A percentile compares a stretch with the other conserved stretches of the same genome.
Conservation (phyloP, 768 basidiomycete genomes). For the Tulasnella sp. region DNA sequence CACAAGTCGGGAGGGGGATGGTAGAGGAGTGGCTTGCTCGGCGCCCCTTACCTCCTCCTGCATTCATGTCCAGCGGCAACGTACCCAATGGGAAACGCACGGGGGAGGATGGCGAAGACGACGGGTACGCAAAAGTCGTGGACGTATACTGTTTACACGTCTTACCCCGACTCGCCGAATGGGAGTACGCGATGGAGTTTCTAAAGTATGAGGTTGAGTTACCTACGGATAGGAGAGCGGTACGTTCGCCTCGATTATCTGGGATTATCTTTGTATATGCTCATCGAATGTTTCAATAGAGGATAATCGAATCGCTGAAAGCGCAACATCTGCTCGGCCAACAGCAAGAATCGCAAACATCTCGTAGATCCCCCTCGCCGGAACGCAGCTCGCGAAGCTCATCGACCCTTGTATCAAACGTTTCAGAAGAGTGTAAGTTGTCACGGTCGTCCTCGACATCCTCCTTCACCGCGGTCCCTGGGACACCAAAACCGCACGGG, state of each 20-base stretch:
- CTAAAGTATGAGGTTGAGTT: constrained; percentile 64
- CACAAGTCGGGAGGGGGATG: constrained; percentile 50
- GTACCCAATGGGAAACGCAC: constrained; percentile 23
- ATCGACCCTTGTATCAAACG: background rate
- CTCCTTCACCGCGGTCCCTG: constrained; percentile 60
- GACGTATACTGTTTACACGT: constrained; percentile 68
- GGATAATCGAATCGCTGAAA: constrained; percentile 16
- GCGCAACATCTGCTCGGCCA: constrained; percentile 18
- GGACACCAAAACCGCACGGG: constrained; percentile 30
- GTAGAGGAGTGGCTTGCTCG: constrained; percentile 69
- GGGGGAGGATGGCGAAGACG: constrained; percentile 28
- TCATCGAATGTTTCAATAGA: constrained; percentile 31
- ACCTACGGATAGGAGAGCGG: constrained; percentile 39
- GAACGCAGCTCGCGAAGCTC: background rate
- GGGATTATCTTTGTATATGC: constrained; percentile 12
- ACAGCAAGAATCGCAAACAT: constrained; percentile 10
- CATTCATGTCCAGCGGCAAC: background rate
- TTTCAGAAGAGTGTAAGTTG: constrained; percentile 1
- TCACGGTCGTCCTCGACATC: constrained; percentile 58
- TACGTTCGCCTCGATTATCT: constrained; percentile 29
- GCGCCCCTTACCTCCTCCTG: constrained; percentile 18
- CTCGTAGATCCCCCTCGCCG: background rate
- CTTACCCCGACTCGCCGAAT: constrained; percentile 61
- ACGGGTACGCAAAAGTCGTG: constrained; percentile 56
- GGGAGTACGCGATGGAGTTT: constrained; percentile 73